A percentile compares a stretch with the other conserved stretches of the same genome.
Evolutionary conservation across 306 rosid species (phyloP).

Genomic region (Myrica gale): DNA sequence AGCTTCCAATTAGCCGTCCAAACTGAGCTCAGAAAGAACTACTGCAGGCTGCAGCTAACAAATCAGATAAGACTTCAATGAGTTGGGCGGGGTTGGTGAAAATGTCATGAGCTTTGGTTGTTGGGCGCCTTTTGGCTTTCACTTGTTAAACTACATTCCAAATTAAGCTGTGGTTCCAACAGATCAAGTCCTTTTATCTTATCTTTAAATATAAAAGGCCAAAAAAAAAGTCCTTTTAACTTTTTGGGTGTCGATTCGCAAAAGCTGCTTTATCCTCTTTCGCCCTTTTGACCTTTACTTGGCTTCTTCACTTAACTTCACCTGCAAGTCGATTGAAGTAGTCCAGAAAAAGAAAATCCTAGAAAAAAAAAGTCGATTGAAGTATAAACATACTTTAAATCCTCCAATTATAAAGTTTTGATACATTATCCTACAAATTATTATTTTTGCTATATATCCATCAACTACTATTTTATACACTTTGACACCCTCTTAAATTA

Average conservation of each 20-base stretch:
- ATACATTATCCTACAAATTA: no score
- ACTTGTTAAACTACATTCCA: neutral
- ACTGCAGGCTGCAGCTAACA: neutral
- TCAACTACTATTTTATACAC: no score
- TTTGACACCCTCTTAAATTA: no score
- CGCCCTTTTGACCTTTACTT: slow-evolving; percentile 13
- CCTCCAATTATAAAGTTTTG: no score
- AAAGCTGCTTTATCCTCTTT: neutral
- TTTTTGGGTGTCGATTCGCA: slow-evolving; percentile 1
- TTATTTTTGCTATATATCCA: no score
- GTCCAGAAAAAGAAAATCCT: no score
- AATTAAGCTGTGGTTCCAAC: neutral
- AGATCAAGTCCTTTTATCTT: no score
- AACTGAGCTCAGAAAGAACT: neutral
- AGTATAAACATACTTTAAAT: no score
- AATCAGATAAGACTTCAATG: neutral
- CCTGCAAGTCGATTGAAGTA: slow-evolving; percentile 18
- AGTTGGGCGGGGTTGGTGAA: neutral
- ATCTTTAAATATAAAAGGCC: no score
- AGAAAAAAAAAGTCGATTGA: no score
- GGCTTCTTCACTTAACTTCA: slow-evolving; percentile 33
- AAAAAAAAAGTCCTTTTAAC: neutral
- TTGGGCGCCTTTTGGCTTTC: neutral
- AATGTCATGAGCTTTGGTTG: neutral
- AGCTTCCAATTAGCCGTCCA: slow-evolving; percentile 19